Base-by-base conservation (phyloP, 306 rosid species). In the Ammopiptanthus mongolicus region DNA sequence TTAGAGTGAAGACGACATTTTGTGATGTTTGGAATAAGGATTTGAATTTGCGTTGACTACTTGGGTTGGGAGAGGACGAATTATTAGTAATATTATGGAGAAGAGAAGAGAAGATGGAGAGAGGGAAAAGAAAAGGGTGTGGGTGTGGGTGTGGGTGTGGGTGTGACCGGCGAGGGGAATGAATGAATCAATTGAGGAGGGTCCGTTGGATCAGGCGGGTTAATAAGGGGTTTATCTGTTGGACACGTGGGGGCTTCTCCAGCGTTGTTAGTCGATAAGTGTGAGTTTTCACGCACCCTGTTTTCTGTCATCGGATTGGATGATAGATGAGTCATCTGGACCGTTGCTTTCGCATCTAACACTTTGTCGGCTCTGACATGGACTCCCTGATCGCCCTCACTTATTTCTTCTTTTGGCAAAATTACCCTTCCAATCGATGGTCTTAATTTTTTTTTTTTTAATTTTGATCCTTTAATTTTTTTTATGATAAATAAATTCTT, bases 261-360 rank as follows among this genome's bases (percentile, higher is more conserved):
- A 46, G 86, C 88, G 89, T 87, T 82, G 75, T 78, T 67, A 46
- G 81, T 79, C 79, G 96, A 91, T 88, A 88, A 91, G 76, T 83
- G 74, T 81, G 61, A 23, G 80, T 62, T 70, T 33, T 19, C 71
- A 19, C 67, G 41, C 25, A 47, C 50, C 18, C 18, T 2, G 5
- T 11, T 71, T 21, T 0, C 0, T 11, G 3, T 83, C 80, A 14
- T 85, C 0, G 2, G 89, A 88, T 91, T 71, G 51, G 23, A 13
- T 37, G 69, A 71, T 9, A 5, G 44, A 31, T 53, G 53, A 74
- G n/a, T 70, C 15, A 85, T 85, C 80, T 61, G 12, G 14, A 21
- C 85, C 88, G 76, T 70, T 37, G 13, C 0, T 72, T 73, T 62
- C 41, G 79, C 8, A 63, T 79, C 77, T 67, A 15, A 78, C 76